phyloP scores from a whole-genome alignment of 2,329 filamentous ascomycete genomes.

The Botryotinia globosa region DNA sequence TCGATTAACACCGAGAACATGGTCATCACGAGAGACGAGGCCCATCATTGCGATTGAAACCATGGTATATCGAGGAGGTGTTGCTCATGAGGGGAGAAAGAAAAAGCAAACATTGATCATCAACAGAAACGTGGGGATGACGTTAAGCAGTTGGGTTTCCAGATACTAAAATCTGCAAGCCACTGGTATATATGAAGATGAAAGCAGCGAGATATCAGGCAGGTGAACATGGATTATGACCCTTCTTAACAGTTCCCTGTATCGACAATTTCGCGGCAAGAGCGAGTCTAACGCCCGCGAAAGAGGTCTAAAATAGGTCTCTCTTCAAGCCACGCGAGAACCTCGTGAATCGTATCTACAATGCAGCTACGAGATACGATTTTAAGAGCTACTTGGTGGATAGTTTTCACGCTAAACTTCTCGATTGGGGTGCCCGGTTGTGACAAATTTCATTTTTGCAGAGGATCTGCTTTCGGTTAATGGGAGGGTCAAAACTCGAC shows the following conservation, averaged over 20 bases:
- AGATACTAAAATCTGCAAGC: not conserved
- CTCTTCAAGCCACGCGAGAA: not conserved
- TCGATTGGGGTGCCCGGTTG: not conserved
- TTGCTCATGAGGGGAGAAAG: not conserved
- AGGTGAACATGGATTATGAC: not conserved
- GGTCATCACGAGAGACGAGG: not conserved
- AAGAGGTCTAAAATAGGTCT: not conserved
- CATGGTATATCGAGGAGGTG: not conserved
- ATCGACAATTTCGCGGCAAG: not conserved
- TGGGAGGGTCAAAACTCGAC: slow-evolving; percentile 3
- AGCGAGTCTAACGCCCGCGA: not conserved
- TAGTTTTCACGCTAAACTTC: not conserved
- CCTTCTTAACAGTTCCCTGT: not conserved
- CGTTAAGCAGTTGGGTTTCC: not conserved
- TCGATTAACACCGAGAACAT: slow-evolving; percentile 23
- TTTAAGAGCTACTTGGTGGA: not conserved
- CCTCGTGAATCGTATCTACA: not conserved
- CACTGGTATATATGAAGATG: not conserved
- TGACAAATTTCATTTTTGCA: not conserved
- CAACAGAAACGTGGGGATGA: not conserved
- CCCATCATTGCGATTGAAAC: not conserved
- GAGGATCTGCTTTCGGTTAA: not conserved
- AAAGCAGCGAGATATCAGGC: not conserved
- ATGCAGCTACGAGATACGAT: not conserved
- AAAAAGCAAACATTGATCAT: not conserved